phyloP scores from a whole-genome alignment of 306 rosid species.

The Bauhinia variegata region DNA sequence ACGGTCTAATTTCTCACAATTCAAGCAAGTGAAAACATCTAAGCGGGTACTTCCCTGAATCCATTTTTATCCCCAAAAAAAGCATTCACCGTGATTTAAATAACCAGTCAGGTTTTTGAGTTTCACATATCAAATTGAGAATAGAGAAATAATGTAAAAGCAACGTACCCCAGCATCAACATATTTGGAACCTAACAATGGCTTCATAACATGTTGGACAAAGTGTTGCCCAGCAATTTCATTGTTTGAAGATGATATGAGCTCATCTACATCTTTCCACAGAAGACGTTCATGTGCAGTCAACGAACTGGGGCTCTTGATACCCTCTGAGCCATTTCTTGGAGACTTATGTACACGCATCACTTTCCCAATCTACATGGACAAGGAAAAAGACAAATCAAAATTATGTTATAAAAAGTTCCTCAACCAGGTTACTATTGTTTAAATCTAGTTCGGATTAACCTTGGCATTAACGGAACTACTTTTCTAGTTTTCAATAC shows the following conservation, averaged over 20 bases:
- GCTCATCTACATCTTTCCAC: conserved; percentile 67
- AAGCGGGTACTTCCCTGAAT: not conserved
- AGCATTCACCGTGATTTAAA: not conserved
- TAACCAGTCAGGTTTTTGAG: conserved; percentile 5
- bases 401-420: no score
- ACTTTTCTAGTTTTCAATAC: no score
- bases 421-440: no score
- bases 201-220: conserved; percentile 70
- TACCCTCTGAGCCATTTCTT: conserved; percentile 37
- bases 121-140: not conserved
- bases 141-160: conserved; percentile 4
- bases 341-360: conserved; percentile 73
- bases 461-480: no score
- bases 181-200: conserved; percentile 72
- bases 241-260: conserved; percentile 57
- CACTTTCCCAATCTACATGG: conserved; percentile 76
- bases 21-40: not conserved
- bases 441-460: no score
- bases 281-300: conserved; percentile 57
- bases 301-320: conserved; percentile 53
- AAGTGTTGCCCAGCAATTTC: conserved; percentile 57
- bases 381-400: not conserved
- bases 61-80: not conserved
- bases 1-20: not conserved
- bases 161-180: conserved; percentile 82